Percentiles rank a stretch among this genome's conserved stretches.
Conservation (phyloP, 192 early-diverging fungal species). For the Rhizoclosmatium globosum region DNA sequence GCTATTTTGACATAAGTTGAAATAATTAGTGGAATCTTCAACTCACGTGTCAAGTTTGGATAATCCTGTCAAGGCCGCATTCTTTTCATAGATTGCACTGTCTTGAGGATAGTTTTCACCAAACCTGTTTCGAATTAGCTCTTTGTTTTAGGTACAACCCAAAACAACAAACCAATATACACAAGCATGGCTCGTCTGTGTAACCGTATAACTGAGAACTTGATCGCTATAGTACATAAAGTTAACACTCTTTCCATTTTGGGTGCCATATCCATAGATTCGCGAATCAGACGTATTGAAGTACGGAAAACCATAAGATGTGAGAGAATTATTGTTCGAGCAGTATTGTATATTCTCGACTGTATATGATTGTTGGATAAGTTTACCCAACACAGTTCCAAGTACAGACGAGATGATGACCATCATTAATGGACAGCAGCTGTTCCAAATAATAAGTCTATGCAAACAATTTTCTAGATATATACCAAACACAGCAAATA, state of each 20-base stretch:
- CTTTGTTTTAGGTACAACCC: too few relatives aligned
- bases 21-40: not conserved
- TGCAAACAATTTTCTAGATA: not conserved
- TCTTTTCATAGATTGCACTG: constrained; percentile 29
- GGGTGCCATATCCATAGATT: not conserved
- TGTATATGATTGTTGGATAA: constrained; percentile 53
- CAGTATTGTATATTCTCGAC: constrained; percentile 53
- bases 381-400: constrained; percentile 58
- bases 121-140: not conserved
- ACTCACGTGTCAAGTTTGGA: constrained; percentile 25
- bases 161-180: constrained; percentile 48
- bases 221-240: constrained; percentile 2
- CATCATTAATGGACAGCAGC: constrained; percentile 70
- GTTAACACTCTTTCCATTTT: constrained; percentile 28
- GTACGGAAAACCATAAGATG: constrained; percentile 42
- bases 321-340: constrained; percentile 32
- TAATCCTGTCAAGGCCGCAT: constrained; percentile 19
- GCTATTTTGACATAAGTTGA: not conserved
- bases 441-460: not conserved
- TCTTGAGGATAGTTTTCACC: constrained; percentile 47
- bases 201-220: not conserved
- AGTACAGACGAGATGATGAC: constrained; percentile 65
- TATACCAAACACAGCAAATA: constrained; percentile 20
- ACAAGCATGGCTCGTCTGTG: constrained; percentile 33
- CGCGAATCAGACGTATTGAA: constrained; percentile 39